A percentile compares a stretch with the other conserved stretches of the same genome.
Evolutionary conservation across 495 filamentous ascomycete genomes (phyloP).

Genomic region (Amphirosellinia nigrospora): DNA sequence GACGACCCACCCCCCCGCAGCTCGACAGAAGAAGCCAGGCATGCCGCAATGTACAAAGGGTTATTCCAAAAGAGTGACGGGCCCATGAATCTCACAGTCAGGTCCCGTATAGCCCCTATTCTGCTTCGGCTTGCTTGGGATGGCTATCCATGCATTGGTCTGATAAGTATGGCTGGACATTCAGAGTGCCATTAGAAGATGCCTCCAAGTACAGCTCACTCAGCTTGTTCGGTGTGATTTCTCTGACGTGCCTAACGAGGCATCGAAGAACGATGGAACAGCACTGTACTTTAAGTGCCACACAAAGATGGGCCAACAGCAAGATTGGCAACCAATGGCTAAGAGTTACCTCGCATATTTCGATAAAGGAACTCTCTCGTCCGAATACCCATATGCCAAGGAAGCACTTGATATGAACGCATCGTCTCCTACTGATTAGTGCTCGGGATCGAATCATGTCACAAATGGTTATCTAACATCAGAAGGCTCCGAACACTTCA

Average conservation of each 20-base stretch:
- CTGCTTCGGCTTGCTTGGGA: conserved; percentile 89
- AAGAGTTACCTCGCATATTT: conserved; percentile 92
- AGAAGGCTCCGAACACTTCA: conserved; percentile 39
- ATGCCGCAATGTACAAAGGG: conserved; percentile 96
- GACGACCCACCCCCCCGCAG: conserved; percentile 75
- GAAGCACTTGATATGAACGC: conserved; percentile 98
- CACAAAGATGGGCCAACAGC: conserved; percentile 93
- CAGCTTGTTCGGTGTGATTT: conserved; percentile 77
- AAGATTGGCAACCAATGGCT: conserved; percentile 83
- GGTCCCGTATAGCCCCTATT: conserved; percentile 86
- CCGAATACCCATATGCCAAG: conserved; percentile 86
- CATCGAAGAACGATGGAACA: conserved; percentile 67
- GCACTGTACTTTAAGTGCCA: conserved; percentile 89
- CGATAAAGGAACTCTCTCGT: conserved; percentile 84
- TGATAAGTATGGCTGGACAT: conserved; percentile 90
- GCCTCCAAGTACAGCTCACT: conserved; percentile 69
- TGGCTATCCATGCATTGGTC: conserved; percentile 90
- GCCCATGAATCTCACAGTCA: conserved; percentile 78
- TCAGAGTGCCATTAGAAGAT: conserved; percentile 72
- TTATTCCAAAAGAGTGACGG: conserved; percentile 70
- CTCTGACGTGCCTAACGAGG: conserved; percentile 69
- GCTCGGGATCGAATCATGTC: conserved; percentile 88
- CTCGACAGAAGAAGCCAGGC: conserved; percentile 88
- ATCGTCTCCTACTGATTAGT: conserved; percentile 96
- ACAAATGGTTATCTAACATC: conserved; percentile 91